These are phyloP conservation scores for Blakeslea trispora DNA, from an alignment of 371 early-diverging fungal species.

Conservation along the genomic window DNA sequence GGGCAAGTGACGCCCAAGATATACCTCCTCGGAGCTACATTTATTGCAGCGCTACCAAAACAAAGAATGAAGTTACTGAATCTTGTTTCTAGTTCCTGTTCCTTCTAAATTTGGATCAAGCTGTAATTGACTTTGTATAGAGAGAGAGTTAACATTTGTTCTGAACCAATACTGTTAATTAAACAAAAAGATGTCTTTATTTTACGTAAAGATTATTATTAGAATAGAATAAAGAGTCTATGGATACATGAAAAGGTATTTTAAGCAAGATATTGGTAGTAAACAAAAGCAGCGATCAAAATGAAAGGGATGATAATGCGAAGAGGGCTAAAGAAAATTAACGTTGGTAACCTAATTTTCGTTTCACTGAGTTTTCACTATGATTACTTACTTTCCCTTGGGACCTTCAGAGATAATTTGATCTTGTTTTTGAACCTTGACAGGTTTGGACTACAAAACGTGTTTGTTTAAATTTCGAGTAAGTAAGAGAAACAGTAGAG, in stretches of 20 bases:
- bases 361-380: neutral
- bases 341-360: neutral
- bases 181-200: too few species aligned
- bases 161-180: too few species aligned
- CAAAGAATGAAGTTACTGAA: too few species aligned
- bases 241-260: neutral
- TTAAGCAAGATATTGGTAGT: slow-evolving; percentile 9
- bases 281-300: slow-evolving; percentile 27
- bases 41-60: too few species aligned
- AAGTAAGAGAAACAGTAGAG: neutral
- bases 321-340: slow-evolving; percentile 3
- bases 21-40: too few species aligned
- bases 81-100: too few species aligned
- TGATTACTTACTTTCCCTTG: slow-evolving; percentile 52
- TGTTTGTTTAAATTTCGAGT: too few species aligned
- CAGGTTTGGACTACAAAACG: slow-evolving; percentile 34
- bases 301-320: slow-evolving; percentile 27
- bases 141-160: too few species aligned
- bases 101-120: too few species aligned
- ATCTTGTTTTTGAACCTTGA: slow-evolving; percentile 22
- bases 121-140: too few species aligned
- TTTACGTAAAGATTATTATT: too few species aligned
- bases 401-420: slow-evolving; percentile 24
- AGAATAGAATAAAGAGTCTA: slow-evolving; percentile 5
- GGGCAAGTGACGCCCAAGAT: too few species aligned